Evolutionary conservation across 2,329 filamentous ascomycete genomes (phyloP), one percentile per base, ranked within the genome.

Genomic region (Aspergillus pseudoterreus): DNA sequence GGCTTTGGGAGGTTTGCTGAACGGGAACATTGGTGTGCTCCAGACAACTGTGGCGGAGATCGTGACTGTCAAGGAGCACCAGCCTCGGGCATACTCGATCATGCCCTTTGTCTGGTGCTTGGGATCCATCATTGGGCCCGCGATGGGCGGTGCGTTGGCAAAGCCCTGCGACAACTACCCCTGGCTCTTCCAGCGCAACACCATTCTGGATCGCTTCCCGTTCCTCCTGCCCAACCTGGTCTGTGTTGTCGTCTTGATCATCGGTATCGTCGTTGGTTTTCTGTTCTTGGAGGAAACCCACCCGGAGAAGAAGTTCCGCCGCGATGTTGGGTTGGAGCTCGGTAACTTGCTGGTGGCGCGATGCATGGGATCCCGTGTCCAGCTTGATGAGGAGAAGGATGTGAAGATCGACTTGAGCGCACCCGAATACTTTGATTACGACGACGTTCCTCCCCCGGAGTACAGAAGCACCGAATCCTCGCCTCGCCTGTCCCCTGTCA

Each of bases 71-170:
- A 95, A 96, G 73, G 88, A 92, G 70, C 91, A 97, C 69, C 92
- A 97, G 71, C 88, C 92, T 60, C 89, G 90, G 62, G 94, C 92
- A 45, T 99, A 95, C 74, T 90, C 92, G 11, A 92, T 97, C 61
- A 96, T 99, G 91, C 94, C 94, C 6, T 90, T 96, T 68, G 90
- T 97, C 22, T 99, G 94, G 94, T 96, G 92, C 68, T 81, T 99
- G 65, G 94, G 94, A 79, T 96, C 92, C 24, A 96, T 97, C 63
- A 80, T 96, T 60, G 94, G 94, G 32, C 92, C 92, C 44, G 88
- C 89, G 68, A 87, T 97, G 66, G 94, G 94, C 65, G 94, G 94
- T 63, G 84, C 90, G 52, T 81, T 99, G 46, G 92, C 94, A 46
- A 83, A 90, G 63, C 94, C 94, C 17, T 94, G 90, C 64, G 80